Base-by-base conservation (phyloP, 2,329 filamentous ascomycete genomes). In the Aphanoascus verrucosus region DNA sequence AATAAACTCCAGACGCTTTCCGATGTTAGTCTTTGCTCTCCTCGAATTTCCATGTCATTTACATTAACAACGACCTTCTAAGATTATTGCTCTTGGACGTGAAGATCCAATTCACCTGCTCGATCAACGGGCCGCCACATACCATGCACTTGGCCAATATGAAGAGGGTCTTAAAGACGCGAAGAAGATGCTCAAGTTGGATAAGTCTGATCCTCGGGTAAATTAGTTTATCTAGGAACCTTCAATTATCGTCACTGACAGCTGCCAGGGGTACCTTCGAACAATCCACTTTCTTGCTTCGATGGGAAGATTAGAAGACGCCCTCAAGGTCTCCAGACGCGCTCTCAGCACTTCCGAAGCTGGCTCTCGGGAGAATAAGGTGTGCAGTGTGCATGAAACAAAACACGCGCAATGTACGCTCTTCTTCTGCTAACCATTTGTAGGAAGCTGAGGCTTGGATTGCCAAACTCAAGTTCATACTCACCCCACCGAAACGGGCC, bases 241-340 rank as follows among this genome's bases (percentile, higher is more conserved):
- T 44, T 6, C 11, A 1, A 14, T 35, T 12, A 35, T 42, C 7
- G 20, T 41, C 17, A 14, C 40, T 46, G 5, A 53, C 28, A 35
- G 12, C 6, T 28, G 15, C 0, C 45, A 74, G 63, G 80, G 79
- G 7, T 82, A 83, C 62, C 62, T 82, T 28, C 75, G 79, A 51
- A 76, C 76, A 23, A 78, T 73, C 2, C 75, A 74, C 54, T 63
- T 72, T 5, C 67, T 74, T 23, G 58, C 68, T 9, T 56, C 70
- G 55, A 73, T 76, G 66, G 69, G 72, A 9, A 80, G 77, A 60
- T 63, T 67, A 1, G 70, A 74, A n/a, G 74, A 72, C 20, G 81
- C 81, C 5, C 60, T 79, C 11, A 72, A 75, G 9, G 74, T 82
- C 20, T 83, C 82, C 64, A 71, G 74, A 23, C 76, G 79, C 61